Conservation (phyloP, 192 early-diverging fungal genomes). For the Allomyces arbusculus region DNA sequence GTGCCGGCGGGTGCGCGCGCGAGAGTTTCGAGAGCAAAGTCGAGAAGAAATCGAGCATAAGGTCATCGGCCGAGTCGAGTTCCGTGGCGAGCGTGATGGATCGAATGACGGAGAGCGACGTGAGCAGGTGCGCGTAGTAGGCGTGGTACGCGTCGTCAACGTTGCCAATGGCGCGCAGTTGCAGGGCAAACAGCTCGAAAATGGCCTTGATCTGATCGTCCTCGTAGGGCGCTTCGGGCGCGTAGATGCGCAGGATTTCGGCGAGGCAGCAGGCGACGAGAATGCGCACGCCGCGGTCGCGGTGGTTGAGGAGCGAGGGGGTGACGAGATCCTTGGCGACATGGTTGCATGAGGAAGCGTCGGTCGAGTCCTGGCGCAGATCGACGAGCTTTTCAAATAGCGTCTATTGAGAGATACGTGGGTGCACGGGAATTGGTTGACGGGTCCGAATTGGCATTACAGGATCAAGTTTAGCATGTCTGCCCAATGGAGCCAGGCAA, state of each 20-base stretch:
- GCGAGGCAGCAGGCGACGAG: slow-evolving; percentile 70
- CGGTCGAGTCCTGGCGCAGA: slow-evolving; percentile 57
- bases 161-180: slow-evolving; percentile 28
- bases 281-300: slow-evolving; percentile 55
- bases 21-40: slow-evolving; percentile 45
- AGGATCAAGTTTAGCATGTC: neutral
- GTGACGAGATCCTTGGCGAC: slow-evolving; percentile 47
- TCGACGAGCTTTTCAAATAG: slow-evolving; percentile 46
- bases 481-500: neutral
- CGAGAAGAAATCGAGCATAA: slow-evolving; percentile 49
- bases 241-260: slow-evolving; percentile 77
- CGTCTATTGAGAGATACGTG: slow-evolving; percentile 24
- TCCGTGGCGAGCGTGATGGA: slow-evolving; percentile 61
- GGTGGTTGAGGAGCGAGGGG: slow-evolving; percentile 47
- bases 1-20: slow-evolving; percentile 12
- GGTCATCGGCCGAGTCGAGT: slow-evolving; percentile 50
- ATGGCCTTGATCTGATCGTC: slow-evolving; percentile 52
- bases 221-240: slow-evolving; percentile 79
- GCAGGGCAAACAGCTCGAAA: slow-evolving; percentile 63
- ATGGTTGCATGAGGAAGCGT: slow-evolving; percentile 38
- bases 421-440: neutral
- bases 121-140: slow-evolving; percentile 66
- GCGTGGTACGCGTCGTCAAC: slow-evolving; percentile 40
- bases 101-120: slow-evolving; percentile 65
- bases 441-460: neutral